Percentiles rank a stretch among this genome's conserved stretches.
Evolutionary conservation across 345 rosid species (phyloP).

Genomic region (Viola odorata): DNA sequence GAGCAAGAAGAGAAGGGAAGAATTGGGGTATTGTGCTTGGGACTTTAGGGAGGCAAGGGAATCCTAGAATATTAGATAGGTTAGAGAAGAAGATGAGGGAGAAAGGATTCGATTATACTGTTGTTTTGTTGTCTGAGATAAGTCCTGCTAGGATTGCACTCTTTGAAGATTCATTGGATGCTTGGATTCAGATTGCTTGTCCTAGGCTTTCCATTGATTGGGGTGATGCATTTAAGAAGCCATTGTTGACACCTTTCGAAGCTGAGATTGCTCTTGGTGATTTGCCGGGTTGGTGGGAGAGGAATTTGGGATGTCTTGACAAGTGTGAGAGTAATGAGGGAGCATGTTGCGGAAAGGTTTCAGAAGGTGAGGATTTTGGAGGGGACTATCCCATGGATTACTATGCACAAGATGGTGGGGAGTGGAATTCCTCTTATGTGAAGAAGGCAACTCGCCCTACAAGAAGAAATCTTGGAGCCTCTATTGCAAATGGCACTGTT

Average conservation of each 20-base stretch:
- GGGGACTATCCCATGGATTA: constrained; percentile 96
- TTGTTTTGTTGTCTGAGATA: constrained; percentile 82
- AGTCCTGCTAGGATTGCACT: constrained; percentile 62
- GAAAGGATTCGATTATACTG: constrained; percentile 47
- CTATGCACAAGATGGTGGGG: constrained; percentile 93
- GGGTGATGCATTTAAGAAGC: constrained; percentile 87
- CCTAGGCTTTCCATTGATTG: constrained; percentile 93
- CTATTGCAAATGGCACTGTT: neutral
- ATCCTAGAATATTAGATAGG: constrained; percentile 67
- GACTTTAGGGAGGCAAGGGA: constrained; percentile 94
- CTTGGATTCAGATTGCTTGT: constrained; percentile 95
- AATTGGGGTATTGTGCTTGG: constrained; percentile 87
- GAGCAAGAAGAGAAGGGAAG: constrained; percentile 39
- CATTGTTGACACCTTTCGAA: constrained; percentile 76
- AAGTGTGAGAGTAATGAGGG: constrained; percentile 22
- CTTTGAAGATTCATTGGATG: constrained; percentile 82
- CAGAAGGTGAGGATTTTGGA: constrained; percentile 18
- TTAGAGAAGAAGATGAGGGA: constrained; percentile 72
- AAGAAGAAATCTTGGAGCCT: constrained; percentile 4
- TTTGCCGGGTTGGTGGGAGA: constrained; percentile 86
- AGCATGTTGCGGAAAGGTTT: constrained; percentile 27
- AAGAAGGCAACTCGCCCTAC: constrained; percentile 52
- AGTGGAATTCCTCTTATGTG: constrained; percentile 82
- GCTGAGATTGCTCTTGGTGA: constrained; percentile 80
- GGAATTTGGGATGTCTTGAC: neutral